Base-by-base conservation (phyloP, 495 filamentous ascomycete species). In the Tuber magnatum region DNA sequence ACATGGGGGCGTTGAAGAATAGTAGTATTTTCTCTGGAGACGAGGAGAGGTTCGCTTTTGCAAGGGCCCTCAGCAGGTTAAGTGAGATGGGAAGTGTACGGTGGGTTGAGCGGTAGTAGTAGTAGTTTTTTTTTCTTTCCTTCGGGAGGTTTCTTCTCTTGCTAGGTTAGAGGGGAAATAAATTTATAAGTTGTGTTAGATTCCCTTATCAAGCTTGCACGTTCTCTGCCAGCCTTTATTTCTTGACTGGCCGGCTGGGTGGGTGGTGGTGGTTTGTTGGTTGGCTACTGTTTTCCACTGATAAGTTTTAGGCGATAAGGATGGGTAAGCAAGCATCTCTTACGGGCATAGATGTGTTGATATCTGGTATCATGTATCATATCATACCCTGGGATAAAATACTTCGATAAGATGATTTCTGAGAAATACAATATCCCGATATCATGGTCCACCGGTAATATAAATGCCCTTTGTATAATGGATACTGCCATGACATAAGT, bases 41-140 rank as follows among this genome's bases (percentile, higher is more conserved):
- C 71, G 95, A 99, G 86, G 95, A 99, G 85, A 87, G 92, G 10
- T 99, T 99, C 85, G 95, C 95, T 0, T 99, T 99, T 84, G 94
- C 94, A 71, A 86, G 95, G 35, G 95, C 95, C 9, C 81, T 98
- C 77, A 93, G 91, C 44, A 86, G 95, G 73, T 85, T 99, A 79
- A 90, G 85, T 28, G 93, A 98, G 85, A 99, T 99, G 95, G 94
- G 93, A 2, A 94, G 92, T 78, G 88, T 91, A 83, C 90, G 97
- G 82, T 99, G 96, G 96, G 91, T 98, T 24, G 96, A 98, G 16
- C 56, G 56, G 56, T 35, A 65, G 28, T 61, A n/a, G n/a, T n/a
- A 18, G 35, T 65, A 35, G 14, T 65, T 65, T 35, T 32, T 16
- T 56, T 56, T 28, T 2, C 3, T 28, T 35, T 35, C 16, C 12